phyloP scores from a whole-genome alignment of 192 early-diverging fungal species.

The Chytriomyces sp. region DNA sequence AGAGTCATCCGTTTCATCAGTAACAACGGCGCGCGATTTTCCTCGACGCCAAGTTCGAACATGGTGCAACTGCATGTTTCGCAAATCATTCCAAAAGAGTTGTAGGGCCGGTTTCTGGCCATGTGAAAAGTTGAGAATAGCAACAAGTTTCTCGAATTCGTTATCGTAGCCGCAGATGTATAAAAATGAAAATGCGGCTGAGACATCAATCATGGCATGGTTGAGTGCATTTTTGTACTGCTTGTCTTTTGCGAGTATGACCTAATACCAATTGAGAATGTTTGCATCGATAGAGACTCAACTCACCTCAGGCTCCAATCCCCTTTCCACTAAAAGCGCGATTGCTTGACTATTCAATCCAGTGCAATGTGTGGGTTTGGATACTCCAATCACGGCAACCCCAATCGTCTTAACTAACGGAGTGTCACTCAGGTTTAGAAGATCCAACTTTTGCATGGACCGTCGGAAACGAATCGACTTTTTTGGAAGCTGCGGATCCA shows the following conservation, averaged over 20 bases:
- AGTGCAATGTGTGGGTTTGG: background rate
- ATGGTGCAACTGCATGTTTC: constrained; percentile 3
- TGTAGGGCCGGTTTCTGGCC: background rate
- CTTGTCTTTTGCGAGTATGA: constrained; percentile 9
- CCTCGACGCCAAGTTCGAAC: constrained; percentile 15
- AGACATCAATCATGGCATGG: constrained; percentile 19
- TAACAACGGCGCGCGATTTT: background rate
- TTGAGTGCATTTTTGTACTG: constrained; percentile 29
- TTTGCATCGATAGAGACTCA: background rate
- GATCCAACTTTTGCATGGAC: constrained; percentile 36
- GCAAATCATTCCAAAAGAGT: constrained; percentile 2
- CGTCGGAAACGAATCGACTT: constrained; percentile 6
- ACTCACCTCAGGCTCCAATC: constrained; percentile 22
- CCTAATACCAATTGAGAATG: background rate
- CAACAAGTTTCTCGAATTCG: constrained; percentile 1
- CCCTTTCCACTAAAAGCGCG: constrained; percentile 30
- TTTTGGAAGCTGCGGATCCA: constrained; percentile 11
- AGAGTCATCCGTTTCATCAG: background rate
- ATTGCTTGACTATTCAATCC: constrained; percentile 32
- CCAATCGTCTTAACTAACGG: background rate
- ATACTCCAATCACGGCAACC: constrained; percentile 23
- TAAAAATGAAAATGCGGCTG: constrained; percentile 24
- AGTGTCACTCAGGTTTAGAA: constrained; percentile 12
- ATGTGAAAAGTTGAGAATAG: constrained; percentile 5
- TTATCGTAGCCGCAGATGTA: constrained; percentile 15